Evolutionary conservation across 257 asterid genomes (phyloP).

Genomic region (Gardenia jasminoides): DNA sequence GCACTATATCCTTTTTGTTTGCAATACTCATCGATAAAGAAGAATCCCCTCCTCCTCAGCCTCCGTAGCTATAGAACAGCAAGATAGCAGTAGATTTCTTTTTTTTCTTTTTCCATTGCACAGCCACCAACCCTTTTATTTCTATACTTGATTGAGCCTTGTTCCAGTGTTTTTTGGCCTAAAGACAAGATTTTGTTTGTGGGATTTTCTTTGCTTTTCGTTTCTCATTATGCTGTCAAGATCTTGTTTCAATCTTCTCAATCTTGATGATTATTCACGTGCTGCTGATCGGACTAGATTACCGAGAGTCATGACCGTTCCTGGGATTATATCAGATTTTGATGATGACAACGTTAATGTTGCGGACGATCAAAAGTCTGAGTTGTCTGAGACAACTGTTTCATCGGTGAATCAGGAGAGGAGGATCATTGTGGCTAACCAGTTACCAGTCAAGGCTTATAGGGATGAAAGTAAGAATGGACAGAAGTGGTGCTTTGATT

Average conservation of each 20-base stretch:
- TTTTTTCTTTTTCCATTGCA: not conserved
- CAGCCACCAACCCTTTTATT: not conserved
- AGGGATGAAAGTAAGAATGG: not conserved
- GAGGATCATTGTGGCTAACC: conserved; percentile 70
- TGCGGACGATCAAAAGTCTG: conserved; percentile 22
- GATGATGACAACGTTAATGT: conserved; percentile 28
- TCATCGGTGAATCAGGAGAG: conserved; percentile 41
- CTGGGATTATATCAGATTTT: conserved; percentile 64
- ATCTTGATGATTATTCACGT: conserved; percentile 58
- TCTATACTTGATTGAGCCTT: not conserved
- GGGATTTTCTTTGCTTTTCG: conserved; percentile 4
- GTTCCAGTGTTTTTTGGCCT: not conserved
- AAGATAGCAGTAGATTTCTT: not conserved
- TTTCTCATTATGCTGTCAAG: conserved; percentile 57
- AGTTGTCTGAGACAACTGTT: conserved; percentile 17
- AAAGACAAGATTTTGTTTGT: not conserved
- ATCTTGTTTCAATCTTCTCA: conserved; percentile 73
- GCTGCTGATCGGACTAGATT: conserved; percentile 63
- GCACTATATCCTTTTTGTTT: conserved; percentile 26
- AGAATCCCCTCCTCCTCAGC: not conserved
- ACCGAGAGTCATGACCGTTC: conserved; percentile 66
- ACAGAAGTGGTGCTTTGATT: conserved; percentile 61
- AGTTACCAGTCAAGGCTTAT: conserved; percentile 61
- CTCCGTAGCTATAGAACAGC: not conserved
- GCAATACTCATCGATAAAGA: conserved; percentile 29